Evolutionary conservation across 805 yeast genomes (phyloP), one percentile per base, ranked within the genome.

Genomic region (Yarrowia divulgata): DNA sequence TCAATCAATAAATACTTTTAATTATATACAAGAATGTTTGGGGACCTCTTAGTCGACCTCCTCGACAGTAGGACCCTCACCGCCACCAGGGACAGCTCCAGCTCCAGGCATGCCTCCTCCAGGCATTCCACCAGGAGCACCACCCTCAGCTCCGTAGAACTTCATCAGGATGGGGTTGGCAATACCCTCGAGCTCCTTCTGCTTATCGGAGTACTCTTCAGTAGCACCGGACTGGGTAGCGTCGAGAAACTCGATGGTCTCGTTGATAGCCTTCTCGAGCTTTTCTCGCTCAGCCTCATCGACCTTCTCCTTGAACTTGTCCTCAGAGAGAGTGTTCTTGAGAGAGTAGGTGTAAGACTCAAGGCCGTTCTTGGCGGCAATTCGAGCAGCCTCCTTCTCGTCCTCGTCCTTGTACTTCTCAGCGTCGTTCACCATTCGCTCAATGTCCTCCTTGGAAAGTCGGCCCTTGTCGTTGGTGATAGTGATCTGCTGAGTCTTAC

Each of bases 351-450:
- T 46, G 50, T 46, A 46, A 9, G 50, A 46, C 50, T 46, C 50
- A 3, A 46, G 50, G 8, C 50, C 50, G 50, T 46, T 46, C 50
- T 46, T 46, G 50, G 50, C 50, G 8, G 50, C 50, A 8, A 46
- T 46, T 46, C 50, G 50, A 23, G 50, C 50, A 46, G 50, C 50
- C 50, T 46, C 50, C 50, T 46, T 46, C 50, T 46, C 50, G 9
- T 46, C 50, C 34, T 46, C 34, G n/a, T 46, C 50, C 50, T 46
- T 46, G 50, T 46, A 23, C 50, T 46, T 46, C 50, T 23, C 50
- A 46, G 50, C 50, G 29, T 46, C 50, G 50, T 46, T 46, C 50
- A 46, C 50, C 50, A 46, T 23, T 46, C 50, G 50, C 50, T 46
- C 50, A 23, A 46, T 46, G 8, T 46, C 50, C 50, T 46, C 50